Evolutionary conservation across 257 asterid species (phyloP), one percentile per base, ranked within the genome.

Genomic region (Penstemon davidsonii): DNA sequence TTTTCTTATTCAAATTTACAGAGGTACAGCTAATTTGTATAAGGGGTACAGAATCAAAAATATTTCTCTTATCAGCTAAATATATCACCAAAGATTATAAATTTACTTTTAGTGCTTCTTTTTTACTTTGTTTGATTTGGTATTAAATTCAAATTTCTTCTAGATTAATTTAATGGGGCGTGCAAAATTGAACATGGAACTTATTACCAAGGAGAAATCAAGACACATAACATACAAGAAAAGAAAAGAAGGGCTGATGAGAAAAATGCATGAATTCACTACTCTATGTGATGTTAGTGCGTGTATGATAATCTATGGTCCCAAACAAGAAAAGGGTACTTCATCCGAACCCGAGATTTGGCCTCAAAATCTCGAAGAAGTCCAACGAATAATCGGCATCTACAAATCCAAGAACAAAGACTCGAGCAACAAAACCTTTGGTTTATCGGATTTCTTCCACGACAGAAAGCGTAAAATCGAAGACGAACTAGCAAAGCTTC

Each of bases 241-340:
- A 44, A 80, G 93, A n/a, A 87, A 81, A 59, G 85, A 81, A 5
- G 88, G 91, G 0, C 25, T 90, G 46, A 18, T 81, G 10, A 70
- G 81, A 52, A 90, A 87, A 51, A 52, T 86, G 61, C 77, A 75
- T 7, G 95, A 90, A 62, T 79, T 90, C 77, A 80, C 90, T 3
- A 86, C 91, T 0, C 84, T 90, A 0, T 87, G 95, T 44, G 95
- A 80, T 59, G 89, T 87, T 3, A 56, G 55, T 5, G 88, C 90
- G 0, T 88, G 95, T 72, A 72, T 86, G 81, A 81, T 90, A 42
- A 81, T 87, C 66, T 79, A 75, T 51, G 86, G 81, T 0, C 79
- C 85, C 0, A 68, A 60, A 55, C 79, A 77, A 36, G 75, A 72
- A 18, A 73, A 75, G 5, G 60, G 56, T 2, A 9, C 58, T 0